These are phyloP conservation scores for Trichoderma gamsii DNA, from an alignment of 495 filamentous ascomycete species.

Conservation along the genomic window DNA sequence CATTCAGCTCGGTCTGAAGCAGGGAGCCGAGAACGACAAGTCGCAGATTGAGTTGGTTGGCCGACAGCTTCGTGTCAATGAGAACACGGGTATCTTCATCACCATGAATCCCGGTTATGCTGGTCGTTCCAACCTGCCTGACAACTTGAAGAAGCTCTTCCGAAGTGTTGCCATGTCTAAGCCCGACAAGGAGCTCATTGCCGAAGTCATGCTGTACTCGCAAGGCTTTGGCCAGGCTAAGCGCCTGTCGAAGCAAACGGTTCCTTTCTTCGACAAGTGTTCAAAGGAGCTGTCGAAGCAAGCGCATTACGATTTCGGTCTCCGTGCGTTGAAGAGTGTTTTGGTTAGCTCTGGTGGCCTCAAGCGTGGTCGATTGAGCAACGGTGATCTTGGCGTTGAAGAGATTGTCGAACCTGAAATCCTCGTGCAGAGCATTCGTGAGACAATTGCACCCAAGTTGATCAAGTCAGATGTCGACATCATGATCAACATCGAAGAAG, in stretches of 20 bases:
- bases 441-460: conserved; percentile 96
- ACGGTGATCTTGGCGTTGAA: conserved; percentile 55
- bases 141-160: conserved; percentile 99
- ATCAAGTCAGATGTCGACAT: conserved; percentile 82
- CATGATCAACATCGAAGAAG: conserved; percentile 76
- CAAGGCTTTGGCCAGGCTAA: conserved; percentile 97
- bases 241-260: conserved; percentile 82
- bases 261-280: conserved; percentile 96
- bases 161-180: conserved; percentile 99
- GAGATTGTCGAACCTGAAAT: conserved; percentile 91
- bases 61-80: conserved; percentile 76
- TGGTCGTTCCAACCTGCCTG: conserved; percentile 91
- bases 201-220: conserved; percentile 99
- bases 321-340: conserved; percentile 96
- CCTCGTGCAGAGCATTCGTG: conserved; percentile 94
- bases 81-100: conserved; percentile 96
- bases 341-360: conserved; percentile 93
- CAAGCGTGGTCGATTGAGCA: conserved; percentile 71
- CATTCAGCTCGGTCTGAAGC: conserved; percentile 89
- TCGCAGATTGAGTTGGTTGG: conserved; percentile 90
- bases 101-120: conserved; percentile 99
- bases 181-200: conserved; percentile 97
- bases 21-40: conserved; percentile 67
- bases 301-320: conserved; percentile 96
- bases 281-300: conserved; percentile 77